Conservation (phyloP, 352 stramenopile genomes). For the Pythium aristosporum region DNA sequence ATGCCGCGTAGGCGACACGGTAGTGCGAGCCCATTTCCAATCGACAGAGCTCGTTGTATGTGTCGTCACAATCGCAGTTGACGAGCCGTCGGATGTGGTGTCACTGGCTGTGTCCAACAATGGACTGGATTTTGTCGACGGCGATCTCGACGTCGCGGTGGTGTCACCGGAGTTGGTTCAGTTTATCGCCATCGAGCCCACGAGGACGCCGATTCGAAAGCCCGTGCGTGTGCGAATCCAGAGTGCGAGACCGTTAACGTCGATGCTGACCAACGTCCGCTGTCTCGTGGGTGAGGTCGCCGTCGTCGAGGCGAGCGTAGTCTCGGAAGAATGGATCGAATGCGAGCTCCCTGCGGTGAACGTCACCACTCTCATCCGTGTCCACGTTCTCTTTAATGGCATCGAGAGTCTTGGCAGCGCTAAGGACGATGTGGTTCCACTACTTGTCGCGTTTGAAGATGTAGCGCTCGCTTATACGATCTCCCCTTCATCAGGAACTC, state of each 20-base stretch:
- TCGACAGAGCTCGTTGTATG: constrained; percentile 12
- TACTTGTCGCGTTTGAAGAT: constrained; percentile 19
- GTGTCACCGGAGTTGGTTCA: not conserved
- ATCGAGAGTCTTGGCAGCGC: not conserved
- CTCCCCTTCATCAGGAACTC: constrained; percentile 13
- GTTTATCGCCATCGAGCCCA: constrained; percentile 15
- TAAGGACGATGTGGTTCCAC: not conserved
- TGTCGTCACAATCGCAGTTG: not conserved
- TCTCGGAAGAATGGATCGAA: constrained; percentile 19
- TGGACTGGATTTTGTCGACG: constrained; percentile 21
- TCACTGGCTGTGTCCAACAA: constrained; percentile 19
- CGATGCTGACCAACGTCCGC: constrained; percentile 4
- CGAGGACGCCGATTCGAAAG: constrained; percentile 2
- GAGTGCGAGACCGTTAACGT: not conserved
- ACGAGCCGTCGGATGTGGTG: constrained; percentile 31
- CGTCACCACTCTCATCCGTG: constrained; percentile 2
- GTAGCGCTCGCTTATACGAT: constrained; percentile 15
- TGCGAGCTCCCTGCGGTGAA: constrained; percentile 9
- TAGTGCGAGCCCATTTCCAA: constrained; percentile 28
- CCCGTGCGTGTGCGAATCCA: constrained; percentile 5
- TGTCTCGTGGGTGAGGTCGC: constrained; percentile 21
- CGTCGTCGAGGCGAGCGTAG: constrained; percentile 4
- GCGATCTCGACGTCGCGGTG: constrained; percentile 17
- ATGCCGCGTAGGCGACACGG: constrained; percentile 33
- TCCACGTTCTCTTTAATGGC: constrained; percentile 17